phyloP scores from a whole-genome alignment of 2,329 filamentous ascomycete species.

The Nemania sp. region DNA sequence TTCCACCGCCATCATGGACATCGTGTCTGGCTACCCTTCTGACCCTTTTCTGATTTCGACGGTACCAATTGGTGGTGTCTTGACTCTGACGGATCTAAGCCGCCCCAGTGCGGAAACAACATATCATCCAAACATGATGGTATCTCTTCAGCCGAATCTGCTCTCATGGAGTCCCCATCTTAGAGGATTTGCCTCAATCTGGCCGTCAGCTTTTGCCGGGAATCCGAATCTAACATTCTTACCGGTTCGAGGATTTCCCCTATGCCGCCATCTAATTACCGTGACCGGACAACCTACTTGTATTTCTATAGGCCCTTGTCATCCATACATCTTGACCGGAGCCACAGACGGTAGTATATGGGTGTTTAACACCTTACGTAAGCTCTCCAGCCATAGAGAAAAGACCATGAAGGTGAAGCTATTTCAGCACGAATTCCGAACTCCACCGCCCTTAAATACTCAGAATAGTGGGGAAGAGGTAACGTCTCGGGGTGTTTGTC shows the following conservation, averaged over 20 bases:
- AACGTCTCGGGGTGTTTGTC: conserved; percentile 59
- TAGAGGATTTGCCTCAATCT: conserved; percentile 65
- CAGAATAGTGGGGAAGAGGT: conserved; percentile 23
- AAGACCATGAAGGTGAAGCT: conserved; percentile 59
- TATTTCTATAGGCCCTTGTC: conserved; percentile 62
- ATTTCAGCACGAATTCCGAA: conserved; percentile 66
- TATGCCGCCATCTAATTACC: conserved; percentile 64
- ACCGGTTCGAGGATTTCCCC: conserved; percentile 64
- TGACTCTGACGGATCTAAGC: conserved; percentile 65
- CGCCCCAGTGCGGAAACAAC: conserved; percentile 65
- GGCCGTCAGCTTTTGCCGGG: conserved; percentile 65
- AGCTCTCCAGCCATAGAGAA: conserved; percentile 57
- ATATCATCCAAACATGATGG: conserved; percentile 63
- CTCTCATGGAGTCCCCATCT: conserved; percentile 68
- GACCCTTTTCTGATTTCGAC: conserved; percentile 68
- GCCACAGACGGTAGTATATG: conserved; percentile 66
- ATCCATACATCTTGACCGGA: conserved; percentile 67
- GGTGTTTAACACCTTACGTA: conserved; percentile 60
- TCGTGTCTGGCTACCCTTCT: conserved; percentile 68
- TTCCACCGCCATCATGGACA: conserved; percentile 65
- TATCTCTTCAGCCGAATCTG: conserved; percentile 65
- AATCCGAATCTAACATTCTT: conserved; percentile 66
- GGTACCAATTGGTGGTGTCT: conserved; percentile 65
- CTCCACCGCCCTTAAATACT: conserved; percentile 39
- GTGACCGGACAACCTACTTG: conserved; percentile 64